Conservation (phyloP, 1,284 basidiomycete genomes). For the Ustilago sp. region DNA sequence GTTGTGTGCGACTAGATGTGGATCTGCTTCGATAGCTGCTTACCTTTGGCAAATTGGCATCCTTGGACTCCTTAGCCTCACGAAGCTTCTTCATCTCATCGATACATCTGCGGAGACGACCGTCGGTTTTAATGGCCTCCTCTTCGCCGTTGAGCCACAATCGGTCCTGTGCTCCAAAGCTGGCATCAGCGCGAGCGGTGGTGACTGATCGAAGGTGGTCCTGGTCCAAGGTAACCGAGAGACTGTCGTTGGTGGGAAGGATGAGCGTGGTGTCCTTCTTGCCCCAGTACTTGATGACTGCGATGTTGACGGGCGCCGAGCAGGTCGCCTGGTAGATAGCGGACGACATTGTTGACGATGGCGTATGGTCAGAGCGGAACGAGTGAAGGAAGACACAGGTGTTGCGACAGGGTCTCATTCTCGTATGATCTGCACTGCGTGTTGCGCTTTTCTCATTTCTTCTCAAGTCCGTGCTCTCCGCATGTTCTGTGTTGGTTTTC, state of each 20-base stretch:
- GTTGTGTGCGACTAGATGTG: not conserved
- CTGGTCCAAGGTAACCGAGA: slow-evolving; percentile 96
- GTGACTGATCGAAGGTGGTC: slow-evolving; percentile 95
- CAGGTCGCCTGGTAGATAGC: slow-evolving; percentile 84
- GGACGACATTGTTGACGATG: slow-evolving; percentile 33
- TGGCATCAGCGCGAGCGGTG: slow-evolving; percentile 84
- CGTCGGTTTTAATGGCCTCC: slow-evolving; percentile 85
- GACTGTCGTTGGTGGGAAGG: slow-evolving; percentile 95
- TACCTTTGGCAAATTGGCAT: slow-evolving; percentile 58
- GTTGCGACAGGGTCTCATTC: slow-evolving; percentile 11
- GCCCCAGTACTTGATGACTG: slow-evolving; percentile 94
- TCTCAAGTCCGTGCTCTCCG: slow-evolving; percentile 18
- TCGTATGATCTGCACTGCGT: slow-evolving; percentile 47
- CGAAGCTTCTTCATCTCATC: slow-evolving; percentile 85
- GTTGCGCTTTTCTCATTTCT: slow-evolving; percentile 39
- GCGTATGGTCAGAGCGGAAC: slow-evolving; percentile 4
- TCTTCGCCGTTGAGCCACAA: slow-evolving; percentile 95
- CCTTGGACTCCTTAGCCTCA: slow-evolving; percentile 76
- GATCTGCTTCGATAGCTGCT: not conserved
- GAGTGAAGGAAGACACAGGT: not conserved
- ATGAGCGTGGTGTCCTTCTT: slow-evolving; percentile 96
- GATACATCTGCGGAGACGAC: slow-evolving; percentile 87
- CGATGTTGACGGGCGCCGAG: slow-evolving; percentile 94
- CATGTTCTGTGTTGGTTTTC: slow-evolving; percentile 3
- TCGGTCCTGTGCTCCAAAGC: slow-evolving; percentile 77